Evolutionary conservation across 495 filamentous ascomycete genomes (phyloP).

Genomic region (Aspergillus baeticus): DNA sequence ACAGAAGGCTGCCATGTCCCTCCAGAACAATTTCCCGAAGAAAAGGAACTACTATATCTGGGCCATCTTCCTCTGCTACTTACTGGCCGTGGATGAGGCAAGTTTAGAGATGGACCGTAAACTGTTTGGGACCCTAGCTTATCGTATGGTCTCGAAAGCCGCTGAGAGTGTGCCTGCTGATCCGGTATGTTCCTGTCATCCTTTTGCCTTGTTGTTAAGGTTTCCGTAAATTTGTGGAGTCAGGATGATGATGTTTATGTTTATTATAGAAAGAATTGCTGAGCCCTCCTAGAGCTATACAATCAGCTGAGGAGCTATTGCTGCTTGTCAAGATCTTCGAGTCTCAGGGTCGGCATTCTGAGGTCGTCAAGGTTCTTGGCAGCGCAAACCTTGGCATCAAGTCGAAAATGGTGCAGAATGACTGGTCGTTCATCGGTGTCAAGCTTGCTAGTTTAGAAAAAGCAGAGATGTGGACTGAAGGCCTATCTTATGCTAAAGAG

Average conservation of each 20-base stretch:
- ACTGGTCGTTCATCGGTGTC: conserved; percentile 47
- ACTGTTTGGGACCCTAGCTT: conserved; percentile 57
- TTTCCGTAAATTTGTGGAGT: conserved; percentile 2
- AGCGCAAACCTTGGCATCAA: conserved; percentile 49
- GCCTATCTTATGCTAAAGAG: conserved; percentile 40
- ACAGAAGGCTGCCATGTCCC: conserved; percentile 60
- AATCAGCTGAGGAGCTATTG: conserved; percentile 53
- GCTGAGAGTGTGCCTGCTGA: conserved; percentile 49
- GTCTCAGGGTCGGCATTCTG: conserved; percentile 41
- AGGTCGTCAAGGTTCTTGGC: conserved; percentile 50
- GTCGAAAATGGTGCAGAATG: conserved; percentile 52
- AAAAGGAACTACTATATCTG: conserved; percentile 58
- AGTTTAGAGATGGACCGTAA: conserved; percentile 50
- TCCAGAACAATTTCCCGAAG: conserved; percentile 58
- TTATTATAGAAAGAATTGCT: conserved; percentile 37
- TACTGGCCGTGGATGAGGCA: conserved; percentile 34
- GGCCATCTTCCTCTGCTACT: conserved; percentile 53
- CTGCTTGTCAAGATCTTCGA: conserved; percentile 53
- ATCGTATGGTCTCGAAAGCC: conserved; percentile 58
- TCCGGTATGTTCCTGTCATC: conserved; percentile 29
- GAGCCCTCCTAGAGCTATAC: conserved; percentile 51
- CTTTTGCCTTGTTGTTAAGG: neutral
- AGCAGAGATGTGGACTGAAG: conserved; percentile 46
- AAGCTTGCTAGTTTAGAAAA: conserved; percentile 46
- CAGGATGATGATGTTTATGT: conserved; percentile 20